Percentiles rank a stretch among this genome's conserved stretches.
These are phyloP conservation scores for Niebla homalea DNA, from an alignment of 495 filamentous ascomycete species.

Conservation along the genomic window DNA sequence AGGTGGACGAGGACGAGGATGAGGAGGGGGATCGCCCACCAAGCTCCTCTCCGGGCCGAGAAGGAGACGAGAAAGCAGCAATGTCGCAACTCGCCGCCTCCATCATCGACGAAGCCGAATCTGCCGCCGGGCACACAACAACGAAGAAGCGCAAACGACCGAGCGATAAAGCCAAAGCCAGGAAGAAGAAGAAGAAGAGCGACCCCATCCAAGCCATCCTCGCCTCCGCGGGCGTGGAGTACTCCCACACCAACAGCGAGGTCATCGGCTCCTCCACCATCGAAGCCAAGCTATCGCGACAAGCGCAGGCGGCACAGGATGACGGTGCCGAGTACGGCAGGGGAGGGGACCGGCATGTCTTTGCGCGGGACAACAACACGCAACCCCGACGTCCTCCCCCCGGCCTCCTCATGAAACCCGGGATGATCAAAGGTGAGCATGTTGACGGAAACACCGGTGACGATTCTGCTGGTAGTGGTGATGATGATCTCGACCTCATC, in stretches of 20 bases:
- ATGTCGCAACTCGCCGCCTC: conserved; percentile 66
- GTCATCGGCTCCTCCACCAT: conserved; percentile 81
- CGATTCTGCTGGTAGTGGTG: neutral
- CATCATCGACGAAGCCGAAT: conserved; percentile 34
- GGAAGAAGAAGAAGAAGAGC: conserved; percentile 29
- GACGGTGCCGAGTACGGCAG: conserved; percentile 22
- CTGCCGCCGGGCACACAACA: conserved; percentile 23
- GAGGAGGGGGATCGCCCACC: too few relatives aligned
- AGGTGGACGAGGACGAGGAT: conserved; percentile 34
- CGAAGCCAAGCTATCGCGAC: conserved; percentile 64
- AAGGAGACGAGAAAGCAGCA: conserved; percentile 42
- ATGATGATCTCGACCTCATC: too few relatives aligned
- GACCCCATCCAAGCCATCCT: conserved; percentile 86
- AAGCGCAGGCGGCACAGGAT: conserved; percentile 52
- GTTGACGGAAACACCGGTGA: too few relatives aligned
- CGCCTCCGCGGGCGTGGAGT: conserved; percentile 77
- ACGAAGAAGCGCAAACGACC: conserved; percentile 16
- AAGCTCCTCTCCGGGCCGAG: conserved; percentile 23
- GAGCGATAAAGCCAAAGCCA: conserved; percentile 1
- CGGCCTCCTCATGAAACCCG: neutral
- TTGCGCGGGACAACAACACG: conserved; percentile 25
- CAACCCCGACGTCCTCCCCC: neutral
- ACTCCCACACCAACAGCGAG: conserved; percentile 93
- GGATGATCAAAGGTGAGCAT: neutral
- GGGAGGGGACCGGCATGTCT: conserved; percentile 34